Conservation (phyloP, 495 filamentous ascomycete species). For the Darksidea phi region DNA sequence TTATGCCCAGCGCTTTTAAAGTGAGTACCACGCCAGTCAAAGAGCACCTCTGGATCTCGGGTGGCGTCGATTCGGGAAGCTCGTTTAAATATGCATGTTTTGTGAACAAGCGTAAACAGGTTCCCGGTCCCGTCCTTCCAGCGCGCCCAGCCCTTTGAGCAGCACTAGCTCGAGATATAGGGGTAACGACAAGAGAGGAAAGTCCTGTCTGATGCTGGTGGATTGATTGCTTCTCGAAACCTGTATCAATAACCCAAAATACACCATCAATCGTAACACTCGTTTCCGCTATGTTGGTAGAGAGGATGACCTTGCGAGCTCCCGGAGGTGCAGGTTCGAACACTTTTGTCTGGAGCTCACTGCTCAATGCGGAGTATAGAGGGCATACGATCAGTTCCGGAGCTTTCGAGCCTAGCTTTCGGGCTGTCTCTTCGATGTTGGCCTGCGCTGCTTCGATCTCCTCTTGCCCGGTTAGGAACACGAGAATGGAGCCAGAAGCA, state of each 20-base stretch:
- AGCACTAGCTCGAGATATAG: slow-evolving; percentile 89
- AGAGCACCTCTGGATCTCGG: slow-evolving; percentile 92
- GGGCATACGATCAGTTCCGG: slow-evolving; percentile 73
- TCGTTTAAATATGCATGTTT: slow-evolving; percentile 94
- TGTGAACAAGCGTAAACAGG: slow-evolving; percentile 93
- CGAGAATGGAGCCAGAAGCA: slow-evolving; percentile 76
- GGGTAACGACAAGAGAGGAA: slow-evolving; percentile 86
- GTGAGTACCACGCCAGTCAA: slow-evolving; percentile 80
- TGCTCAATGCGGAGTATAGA: slow-evolving; percentile 84
- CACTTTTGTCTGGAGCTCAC: slow-evolving; percentile 87
- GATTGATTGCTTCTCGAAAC: slow-evolving; percentile 96
- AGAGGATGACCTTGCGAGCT: slow-evolving; percentile 86
- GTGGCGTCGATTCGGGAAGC: slow-evolving; percentile 86
- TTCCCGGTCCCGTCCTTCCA: slow-evolving; percentile 88
- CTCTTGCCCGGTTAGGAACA: slow-evolving; percentile 90
- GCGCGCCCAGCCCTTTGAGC: slow-evolving; percentile 92
- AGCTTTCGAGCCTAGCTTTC: slow-evolving; percentile 68
- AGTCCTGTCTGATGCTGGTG: slow-evolving; percentile 82
- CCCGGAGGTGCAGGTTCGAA: slow-evolving; percentile 86
- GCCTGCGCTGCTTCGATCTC: slow-evolving; percentile 86
- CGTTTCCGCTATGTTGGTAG: slow-evolving; percentile 95
- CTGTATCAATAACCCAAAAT: slow-evolving; percentile 87
- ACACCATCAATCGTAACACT: slow-evolving; percentile 93
- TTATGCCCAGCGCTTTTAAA: slow-evolving; percentile 88
- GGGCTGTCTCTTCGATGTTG: slow-evolving; percentile 72